These are phyloP conservation scores for Chloranthus sessilifolius DNA, from an alignment of 164 flowering plant genomes.

Conservation along the genomic window DNA sequence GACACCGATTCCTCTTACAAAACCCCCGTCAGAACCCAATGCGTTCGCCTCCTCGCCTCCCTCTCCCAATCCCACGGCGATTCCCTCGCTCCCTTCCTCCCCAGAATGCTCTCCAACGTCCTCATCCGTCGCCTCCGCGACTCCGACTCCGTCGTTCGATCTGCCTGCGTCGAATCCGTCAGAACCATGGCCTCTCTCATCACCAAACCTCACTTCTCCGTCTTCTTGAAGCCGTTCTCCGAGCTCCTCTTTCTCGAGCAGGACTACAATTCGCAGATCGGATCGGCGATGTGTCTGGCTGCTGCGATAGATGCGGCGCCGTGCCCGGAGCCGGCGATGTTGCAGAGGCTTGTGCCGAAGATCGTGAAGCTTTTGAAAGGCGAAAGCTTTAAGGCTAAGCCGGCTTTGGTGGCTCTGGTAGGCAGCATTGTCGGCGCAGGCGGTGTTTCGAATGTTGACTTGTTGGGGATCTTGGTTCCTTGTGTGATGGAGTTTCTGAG, in stretches of 20 bases:
- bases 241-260: slow-evolving; percentile 73
- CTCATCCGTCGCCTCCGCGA: slow-evolving; percentile 66
- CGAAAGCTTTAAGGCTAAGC: slow-evolving; percentile 61
- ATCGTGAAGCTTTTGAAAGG: slow-evolving; percentile 54
- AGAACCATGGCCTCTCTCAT: slow-evolving; percentile 33
- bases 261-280: slow-evolving; percentile 55
- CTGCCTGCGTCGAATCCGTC: slow-evolving; percentile 46
- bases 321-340: slow-evolving; percentile 43
- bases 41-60: slow-evolving; percentile 44
- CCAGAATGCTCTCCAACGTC: slow-evolving; percentile 44
- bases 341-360: slow-evolving; percentile 43
- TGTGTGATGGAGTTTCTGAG: slow-evolving; percentile 50
- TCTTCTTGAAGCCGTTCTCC: slow-evolving; percentile 48
- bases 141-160: slow-evolving; percentile 55
- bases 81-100: slow-evolving; percentile 43
- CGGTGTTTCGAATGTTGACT: slow-evolving; percentile 27
- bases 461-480: slow-evolving; percentile 40
- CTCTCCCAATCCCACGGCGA: slow-evolving; percentile 46
- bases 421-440: slow-evolving; percentile 51
- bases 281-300: slow-evolving; percentile 65
- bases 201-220: slow-evolving; percentile 32
- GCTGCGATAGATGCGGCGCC: slow-evolving; percentile 51
- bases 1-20: slow-evolving; percentile 59
- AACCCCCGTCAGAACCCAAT: slow-evolving; percentile 53
- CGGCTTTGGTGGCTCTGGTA: slow-evolving; percentile 48